These are phyloP conservation scores for Teratosphaeria pseudoeucalypti DNA, from an alignment of 2,329 filamentous ascomycete species.

Conservation along the genomic window DNA sequence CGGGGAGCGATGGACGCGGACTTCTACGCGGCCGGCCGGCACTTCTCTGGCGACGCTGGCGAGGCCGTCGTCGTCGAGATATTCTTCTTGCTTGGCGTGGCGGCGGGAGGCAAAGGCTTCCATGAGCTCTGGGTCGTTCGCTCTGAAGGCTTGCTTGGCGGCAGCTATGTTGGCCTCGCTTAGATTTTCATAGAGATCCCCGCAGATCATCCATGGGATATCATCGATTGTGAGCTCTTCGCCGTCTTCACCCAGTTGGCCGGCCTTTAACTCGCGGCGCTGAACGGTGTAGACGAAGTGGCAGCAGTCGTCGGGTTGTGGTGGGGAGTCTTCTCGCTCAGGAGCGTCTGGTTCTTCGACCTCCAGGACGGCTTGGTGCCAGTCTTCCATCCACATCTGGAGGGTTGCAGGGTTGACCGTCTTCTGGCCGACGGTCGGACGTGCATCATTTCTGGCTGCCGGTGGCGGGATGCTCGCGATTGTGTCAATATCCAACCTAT, in stretches of 20 bases:
- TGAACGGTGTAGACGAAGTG: constrained; percentile 7
- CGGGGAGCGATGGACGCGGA: constrained; percentile 2
- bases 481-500: not conserved
- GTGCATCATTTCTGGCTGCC: not conserved
- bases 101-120: not conserved
- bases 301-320: constrained; percentile 4
- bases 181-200: not conserved
- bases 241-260: constrained; percentile 2
- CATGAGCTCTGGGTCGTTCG: not conserved
- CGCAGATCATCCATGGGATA: constrained; percentile 4
- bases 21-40: constrained; percentile 1
- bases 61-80: constrained; percentile 1
- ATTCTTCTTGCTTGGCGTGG: not conserved
- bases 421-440: not conserved
- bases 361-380: not conserved
- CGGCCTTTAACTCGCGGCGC: constrained; percentile 4
- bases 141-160: not conserved
- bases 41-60: not conserved
- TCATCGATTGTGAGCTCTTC: constrained; percentile 1
- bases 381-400: not conserved
- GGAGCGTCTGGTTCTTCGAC: not conserved
- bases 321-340: not conserved
- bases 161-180: constrained; percentile 3
- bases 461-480: not conserved
- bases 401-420: not conserved